Conservation (phyloP, 1,284 basidiomycete genomes). For the Moesziomyces globuligerus region DNA sequence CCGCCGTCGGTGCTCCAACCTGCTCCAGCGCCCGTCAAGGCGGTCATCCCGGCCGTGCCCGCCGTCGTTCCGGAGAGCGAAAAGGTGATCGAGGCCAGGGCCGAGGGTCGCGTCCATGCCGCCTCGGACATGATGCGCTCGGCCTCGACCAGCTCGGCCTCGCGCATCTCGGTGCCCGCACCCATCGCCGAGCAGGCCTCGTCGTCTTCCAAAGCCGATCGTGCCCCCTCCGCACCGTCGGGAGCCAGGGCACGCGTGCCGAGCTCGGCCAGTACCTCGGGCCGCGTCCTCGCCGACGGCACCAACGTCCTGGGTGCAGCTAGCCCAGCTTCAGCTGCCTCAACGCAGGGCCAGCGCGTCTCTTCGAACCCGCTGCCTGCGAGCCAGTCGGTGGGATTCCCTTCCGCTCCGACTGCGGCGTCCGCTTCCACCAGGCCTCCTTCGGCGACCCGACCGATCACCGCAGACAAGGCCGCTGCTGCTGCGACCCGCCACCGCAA, state of each 20-base stretch:
- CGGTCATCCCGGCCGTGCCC: constrained; percentile 17
- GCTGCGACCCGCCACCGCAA: constrained; percentile 52
- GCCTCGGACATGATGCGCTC: constrained; percentile 40
- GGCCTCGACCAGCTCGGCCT: constrained; percentile 32
- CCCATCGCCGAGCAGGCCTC: constrained; percentile 34
- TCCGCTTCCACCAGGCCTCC: constrained; percentile 12
- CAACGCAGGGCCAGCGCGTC: constrained; percentile 21
- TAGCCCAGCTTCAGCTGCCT: constrained; percentile 5
- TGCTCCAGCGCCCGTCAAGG: constrained; percentile 12
- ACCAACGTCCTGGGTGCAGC: not conserved
- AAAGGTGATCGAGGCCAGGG: constrained; percentile 15
- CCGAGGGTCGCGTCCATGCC: constrained; percentile 3
- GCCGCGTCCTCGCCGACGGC: constrained; percentile 9
- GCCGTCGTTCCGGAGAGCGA: constrained; percentile 38
- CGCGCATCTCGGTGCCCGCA: constrained; percentile 37
- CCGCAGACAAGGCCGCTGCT: constrained; percentile 17
- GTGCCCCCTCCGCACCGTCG: constrained; percentile 7
- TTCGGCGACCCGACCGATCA: constrained; percentile 9
- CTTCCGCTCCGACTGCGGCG: constrained; percentile 16
- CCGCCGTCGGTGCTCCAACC: constrained; percentile 38
- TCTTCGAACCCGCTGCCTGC: constrained; percentile 23
- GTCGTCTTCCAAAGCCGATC: constrained; percentile 1
- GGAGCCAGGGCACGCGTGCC: constrained; percentile 18
- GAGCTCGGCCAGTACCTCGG: constrained; percentile 19
- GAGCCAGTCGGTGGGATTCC: constrained; percentile 37